phyloP scores from a whole-genome alignment of 2,329 filamentous ascomycete genomes.

The Venturiaceae sp. region DNA sequence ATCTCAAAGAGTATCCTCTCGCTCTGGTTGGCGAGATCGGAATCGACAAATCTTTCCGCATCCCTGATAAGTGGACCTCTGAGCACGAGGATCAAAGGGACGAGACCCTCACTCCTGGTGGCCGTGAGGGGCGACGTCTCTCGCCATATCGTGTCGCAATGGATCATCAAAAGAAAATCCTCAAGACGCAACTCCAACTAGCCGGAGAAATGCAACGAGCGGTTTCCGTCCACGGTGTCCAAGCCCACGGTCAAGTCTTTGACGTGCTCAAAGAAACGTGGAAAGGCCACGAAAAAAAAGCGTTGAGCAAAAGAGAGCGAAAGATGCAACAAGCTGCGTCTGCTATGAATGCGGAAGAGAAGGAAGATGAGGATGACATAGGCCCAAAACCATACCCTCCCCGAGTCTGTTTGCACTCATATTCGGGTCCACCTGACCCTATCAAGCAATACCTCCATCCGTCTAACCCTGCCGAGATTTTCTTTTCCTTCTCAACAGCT shows the following conservation, averaged over 20 bases:
- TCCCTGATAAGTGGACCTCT: constrained; percentile 51
- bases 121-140: constrained; percentile 58
- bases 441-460: constrained; percentile 70
- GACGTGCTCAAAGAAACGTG: constrained; percentile 56
- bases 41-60: constrained; percentile 65
- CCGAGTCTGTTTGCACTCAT: constrained; percentile 87
- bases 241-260: constrained; percentile 62
- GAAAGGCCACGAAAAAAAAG: constrained; percentile 58
- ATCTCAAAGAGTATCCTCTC: constrained; percentile 47
- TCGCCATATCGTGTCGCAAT: constrained; percentile 59
- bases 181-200: constrained; percentile 59
- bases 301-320: constrained; percentile 49
- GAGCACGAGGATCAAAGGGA: constrained; percentile 31
- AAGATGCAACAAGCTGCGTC: constrained; percentile 17
- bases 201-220: constrained; percentile 57
- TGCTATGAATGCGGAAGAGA: background rate
- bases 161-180: constrained; percentile 57
- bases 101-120: constrained; percentile 52
- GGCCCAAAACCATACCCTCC: constrained; percentile 60
- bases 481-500: constrained; percentile 76
- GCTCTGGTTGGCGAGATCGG: constrained; percentile 71
- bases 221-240: constrained; percentile 64
- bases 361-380: background rate
- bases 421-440: constrained; percentile 66
- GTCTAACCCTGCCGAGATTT: constrained; percentile 65